These are phyloP conservation scores for Bruguiera hainesii DNA, from an alignment of 441 rosid genomes.

Conservation along the genomic window DNA sequence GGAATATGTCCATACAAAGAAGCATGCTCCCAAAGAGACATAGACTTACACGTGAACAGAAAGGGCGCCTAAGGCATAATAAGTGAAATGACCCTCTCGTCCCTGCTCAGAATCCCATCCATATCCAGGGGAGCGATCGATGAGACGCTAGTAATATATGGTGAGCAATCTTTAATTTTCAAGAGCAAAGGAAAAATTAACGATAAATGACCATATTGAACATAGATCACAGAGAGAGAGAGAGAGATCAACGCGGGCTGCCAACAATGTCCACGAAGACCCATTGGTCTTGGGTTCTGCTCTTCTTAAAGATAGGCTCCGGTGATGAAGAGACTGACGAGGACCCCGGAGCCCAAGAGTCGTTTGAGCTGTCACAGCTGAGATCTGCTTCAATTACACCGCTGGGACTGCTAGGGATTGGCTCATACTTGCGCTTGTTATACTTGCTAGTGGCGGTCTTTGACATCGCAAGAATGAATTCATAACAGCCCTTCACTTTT, in stretches of 20 bases:
- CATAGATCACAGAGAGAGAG: neutral
- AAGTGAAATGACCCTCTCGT: conserved; percentile 11
- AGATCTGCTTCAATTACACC: conserved; percentile 51
- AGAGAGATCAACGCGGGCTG: conserved; percentile 36
- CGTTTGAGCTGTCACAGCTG: conserved; percentile 48
- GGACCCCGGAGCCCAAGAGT: conserved; percentile 40
- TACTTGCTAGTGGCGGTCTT: conserved; percentile 3
- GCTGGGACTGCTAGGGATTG: conserved; percentile 45
- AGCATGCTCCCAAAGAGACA: conserved; percentile 27
- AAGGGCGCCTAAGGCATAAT: conserved; percentile 12
- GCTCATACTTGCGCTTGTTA: conserved; percentile 50
- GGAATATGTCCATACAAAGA: conserved; percentile 23
- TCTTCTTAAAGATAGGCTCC: conserved; percentile 51
- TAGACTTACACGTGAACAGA: conserved; percentile 13
- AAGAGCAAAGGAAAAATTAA: neutral
- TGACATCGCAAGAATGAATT: conserved; percentile 36
- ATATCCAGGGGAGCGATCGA: conserved; percentile 11
- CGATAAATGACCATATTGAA: neutral
- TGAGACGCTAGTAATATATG: neutral
- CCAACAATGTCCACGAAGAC: conserved; percentile 46
- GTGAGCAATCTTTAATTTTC: conserved; percentile 19
- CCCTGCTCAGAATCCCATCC: conserved; percentile 37
- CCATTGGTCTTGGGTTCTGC: conserved; percentile 47
- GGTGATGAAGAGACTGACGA: conserved; percentile 21
- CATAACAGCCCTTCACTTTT: conserved; percentile 49